phyloP scores from a whole-genome alignment of 352 stramenopile species.

The Albugo laibachii region DNA sequence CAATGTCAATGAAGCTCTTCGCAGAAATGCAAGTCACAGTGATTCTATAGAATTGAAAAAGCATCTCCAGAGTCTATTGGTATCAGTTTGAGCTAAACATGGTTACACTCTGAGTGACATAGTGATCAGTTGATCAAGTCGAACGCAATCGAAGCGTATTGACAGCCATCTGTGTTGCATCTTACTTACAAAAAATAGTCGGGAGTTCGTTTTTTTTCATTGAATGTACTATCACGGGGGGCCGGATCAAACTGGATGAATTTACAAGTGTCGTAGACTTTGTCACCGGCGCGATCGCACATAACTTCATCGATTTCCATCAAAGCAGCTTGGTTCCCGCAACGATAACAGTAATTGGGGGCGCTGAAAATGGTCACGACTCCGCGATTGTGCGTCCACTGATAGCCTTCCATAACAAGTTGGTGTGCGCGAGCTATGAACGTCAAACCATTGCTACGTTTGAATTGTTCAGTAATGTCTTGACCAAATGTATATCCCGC shows the following conservation, averaged over 20 bases:
- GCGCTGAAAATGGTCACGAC: slow-evolving; percentile 87
- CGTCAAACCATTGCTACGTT: slow-evolving; percentile 73
- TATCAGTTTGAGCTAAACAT: no score
- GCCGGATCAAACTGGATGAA: slow-evolving; percentile 85
- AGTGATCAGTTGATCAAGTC: no score
- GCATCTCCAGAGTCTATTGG: slow-evolving; percentile 16
- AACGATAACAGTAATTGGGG: slow-evolving; percentile 91
- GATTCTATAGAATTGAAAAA: slow-evolving; percentile 82
- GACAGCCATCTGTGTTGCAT: not conserved
- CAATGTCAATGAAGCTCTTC: slow-evolving; percentile 68
- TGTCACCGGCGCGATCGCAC: slow-evolving; percentile 66
- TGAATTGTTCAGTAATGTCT: slow-evolving; percentile 81
- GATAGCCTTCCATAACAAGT: slow-evolving; percentile 88
- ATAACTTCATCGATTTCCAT: slow-evolving; percentile 90
- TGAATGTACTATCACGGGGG: slow-evolving; percentile 80
- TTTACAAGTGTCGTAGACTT: slow-evolving; percentile 84
- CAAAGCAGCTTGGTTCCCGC: slow-evolving; percentile 90
- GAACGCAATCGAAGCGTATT: no score
- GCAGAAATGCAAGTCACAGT: slow-evolving; percentile 58
- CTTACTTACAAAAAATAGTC: slow-evolving; percentile 81
- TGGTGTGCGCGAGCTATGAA: slow-evolving; percentile 78
- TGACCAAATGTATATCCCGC: slow-evolving; percentile 77
- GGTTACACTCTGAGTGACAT: no score
- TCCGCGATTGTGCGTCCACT: slow-evolving; percentile 83
- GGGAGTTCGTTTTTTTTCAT: slow-evolving; percentile 81